These are phyloP conservation scores for Drechslerella stenobrocha DNA, from an alignment of 2,329 filamentous ascomycete species.

Conservation along the genomic window DNA sequence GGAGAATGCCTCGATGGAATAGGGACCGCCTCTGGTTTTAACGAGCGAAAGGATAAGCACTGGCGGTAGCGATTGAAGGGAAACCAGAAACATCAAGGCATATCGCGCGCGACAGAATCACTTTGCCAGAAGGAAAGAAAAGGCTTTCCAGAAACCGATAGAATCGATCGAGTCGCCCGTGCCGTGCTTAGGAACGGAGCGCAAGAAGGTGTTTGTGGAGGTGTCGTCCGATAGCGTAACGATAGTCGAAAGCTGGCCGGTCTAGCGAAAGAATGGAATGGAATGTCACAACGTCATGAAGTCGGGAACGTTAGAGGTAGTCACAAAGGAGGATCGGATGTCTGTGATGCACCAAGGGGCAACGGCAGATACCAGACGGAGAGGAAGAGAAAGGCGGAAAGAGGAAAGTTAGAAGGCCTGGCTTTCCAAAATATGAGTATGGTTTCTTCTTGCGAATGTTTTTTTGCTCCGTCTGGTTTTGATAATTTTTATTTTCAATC, in stretches of 20 bases:
- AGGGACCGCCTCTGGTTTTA: not conserved
- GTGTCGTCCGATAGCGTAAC: slow-evolving; percentile 20
- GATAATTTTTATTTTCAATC: slow-evolving; percentile 4
- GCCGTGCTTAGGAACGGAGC: not conserved
- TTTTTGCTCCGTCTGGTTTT: slow-evolving; percentile 3
- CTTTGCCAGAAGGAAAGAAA: too few relatives aligned
- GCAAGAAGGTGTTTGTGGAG: slow-evolving; percentile 9
- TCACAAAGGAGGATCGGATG: slow-evolving; percentile 13
- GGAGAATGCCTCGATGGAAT: not conserved
- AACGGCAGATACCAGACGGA: slow-evolving; percentile 26
- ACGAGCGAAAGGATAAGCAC: not conserved
- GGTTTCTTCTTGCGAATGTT: slow-evolving; percentile 46
- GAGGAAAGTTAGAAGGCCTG: slow-evolving; percentile 34
- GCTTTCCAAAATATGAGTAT: slow-evolving; percentile 36
- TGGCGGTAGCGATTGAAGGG: slow-evolving; percentile 2
- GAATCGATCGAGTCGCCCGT: not conserved
- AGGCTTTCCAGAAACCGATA: not conserved
- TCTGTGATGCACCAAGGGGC: slow-evolving; percentile 29
- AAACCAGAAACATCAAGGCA: not conserved
- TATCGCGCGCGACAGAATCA: not conserved
- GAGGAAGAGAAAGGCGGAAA: slow-evolving; percentile 22
- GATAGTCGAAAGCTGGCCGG: slow-evolving; percentile 23
- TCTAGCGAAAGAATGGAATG: slow-evolving; percentile 49
- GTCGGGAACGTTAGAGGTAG: slow-evolving; percentile 31
- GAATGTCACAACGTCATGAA: slow-evolving; percentile 40